A percentile compares a stretch with the other conserved stretches of the same genome.
Conservation (phyloP, 257 asterid genomes). For the Primulina tabacum region DNA sequence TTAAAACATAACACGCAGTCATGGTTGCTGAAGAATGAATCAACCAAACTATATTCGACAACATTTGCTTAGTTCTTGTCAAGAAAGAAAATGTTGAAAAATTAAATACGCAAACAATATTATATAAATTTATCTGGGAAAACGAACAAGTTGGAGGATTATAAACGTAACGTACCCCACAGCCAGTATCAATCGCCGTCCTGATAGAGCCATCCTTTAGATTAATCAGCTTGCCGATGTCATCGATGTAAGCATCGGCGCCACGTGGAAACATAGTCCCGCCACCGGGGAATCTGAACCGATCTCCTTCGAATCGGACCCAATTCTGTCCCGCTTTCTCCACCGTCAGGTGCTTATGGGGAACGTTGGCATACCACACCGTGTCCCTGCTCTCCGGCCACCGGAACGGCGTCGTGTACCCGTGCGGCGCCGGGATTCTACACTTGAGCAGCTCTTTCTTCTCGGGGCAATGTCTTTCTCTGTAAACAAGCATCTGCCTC, state of each 20-base stretch:
- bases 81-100: not conserved
- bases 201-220: slow-evolving; percentile 66
- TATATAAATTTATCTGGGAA: too few relatives aligned
- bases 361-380: slow-evolving; percentile 91
- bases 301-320: slow-evolving; percentile 81
- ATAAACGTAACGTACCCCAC: slow-evolving; percentile 59
- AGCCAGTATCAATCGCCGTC: slow-evolving; percentile 95
- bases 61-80: slow-evolving; percentile 12
- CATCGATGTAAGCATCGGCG: slow-evolving; percentile 81
- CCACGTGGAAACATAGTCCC: slow-evolving; percentile 99
- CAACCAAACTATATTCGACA: not conserved
- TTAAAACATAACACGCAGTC: not conserved
- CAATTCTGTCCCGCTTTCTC: slow-evolving; percentile 96
- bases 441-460: slow-evolving; percentile 53
- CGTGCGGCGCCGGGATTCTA: slow-evolving; percentile 80
- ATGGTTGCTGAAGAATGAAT: too few relatives aligned
- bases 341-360: slow-evolving; percentile 90
- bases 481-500: slow-evolving; percentile 54
- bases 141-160: not conserved
- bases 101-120: not conserved
- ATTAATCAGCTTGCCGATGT: slow-evolving; percentile 68
- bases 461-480: slow-evolving; percentile 89
- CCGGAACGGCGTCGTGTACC: slow-evolving; percentile 68
- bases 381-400: slow-evolving; percentile 88
- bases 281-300: slow-evolving; percentile 91